These are phyloP conservation scores for Trametes sp. DNA, from an alignment of 1,284 basidiomycete genomes.

Conservation along the genomic window DNA sequence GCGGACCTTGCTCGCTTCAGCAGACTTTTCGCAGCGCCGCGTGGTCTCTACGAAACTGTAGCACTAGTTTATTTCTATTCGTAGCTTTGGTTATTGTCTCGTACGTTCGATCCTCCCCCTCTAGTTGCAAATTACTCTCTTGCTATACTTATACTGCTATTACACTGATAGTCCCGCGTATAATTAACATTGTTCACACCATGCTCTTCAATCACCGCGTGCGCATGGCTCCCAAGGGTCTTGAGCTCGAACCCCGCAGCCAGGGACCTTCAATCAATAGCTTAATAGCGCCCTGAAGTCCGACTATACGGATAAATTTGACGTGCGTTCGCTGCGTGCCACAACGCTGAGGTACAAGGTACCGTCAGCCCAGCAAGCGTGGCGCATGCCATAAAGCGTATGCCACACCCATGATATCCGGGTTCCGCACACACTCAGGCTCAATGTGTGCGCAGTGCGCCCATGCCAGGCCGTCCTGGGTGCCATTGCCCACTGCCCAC, in stretches of 20 bases:
- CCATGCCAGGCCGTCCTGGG: neutral
- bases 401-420: neutral
- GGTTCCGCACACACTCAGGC: neutral
- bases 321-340: neutral
- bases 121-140: conserved; percentile 14
- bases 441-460: neutral
- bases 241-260: neutral
- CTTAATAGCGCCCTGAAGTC: neutral
- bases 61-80: conserved; percentile 19
- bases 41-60: conserved; percentile 13
- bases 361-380: neutral
- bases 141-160: conserved; percentile 4
- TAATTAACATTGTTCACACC: conserved; percentile 9
- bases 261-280: neutral
- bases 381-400: neutral
- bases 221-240: neutral
- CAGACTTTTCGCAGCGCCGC: conserved; percentile 2
- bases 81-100: conserved; percentile 7
- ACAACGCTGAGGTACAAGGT: conserved; percentile 3
- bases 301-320: neutral
- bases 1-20: conserved; percentile 6
- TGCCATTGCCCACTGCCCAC: neutral
- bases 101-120: neutral
- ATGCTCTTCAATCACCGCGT: neutral
- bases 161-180: conserved; percentile 8